Evolutionary conservation across 164 flowering plant species (phyloP).

Genomic region (Paratinospora sagittata): DNA sequence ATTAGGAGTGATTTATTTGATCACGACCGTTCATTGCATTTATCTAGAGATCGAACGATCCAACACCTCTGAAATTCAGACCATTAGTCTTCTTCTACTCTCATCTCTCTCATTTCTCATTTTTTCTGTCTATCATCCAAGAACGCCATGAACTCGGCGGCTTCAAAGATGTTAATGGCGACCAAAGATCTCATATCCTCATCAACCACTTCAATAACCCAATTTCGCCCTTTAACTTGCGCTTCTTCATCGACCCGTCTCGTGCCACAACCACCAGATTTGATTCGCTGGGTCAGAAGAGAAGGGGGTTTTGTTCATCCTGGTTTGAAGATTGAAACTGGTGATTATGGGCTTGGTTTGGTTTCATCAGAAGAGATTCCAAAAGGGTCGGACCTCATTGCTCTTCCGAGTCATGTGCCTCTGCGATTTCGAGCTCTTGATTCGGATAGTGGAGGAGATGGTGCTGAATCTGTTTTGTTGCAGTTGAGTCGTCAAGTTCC

Average conservation of each 20-base stretch:
- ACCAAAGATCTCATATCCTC: too few relatives aligned
- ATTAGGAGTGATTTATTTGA: too few relatives aligned
- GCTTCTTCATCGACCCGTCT: slow-evolving; percentile 50
- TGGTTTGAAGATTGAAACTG: slow-evolving; percentile 45
- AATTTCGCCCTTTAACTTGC: slow-evolving; percentile 49
- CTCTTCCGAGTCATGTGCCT: slow-evolving; percentile 65
- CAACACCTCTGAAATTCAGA: too few relatives aligned
- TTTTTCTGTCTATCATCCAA: too few relatives aligned
- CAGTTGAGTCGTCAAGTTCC: slow-evolving; percentile 60
- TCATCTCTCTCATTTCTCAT: too few relatives aligned
- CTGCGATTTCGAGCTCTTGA: slow-evolving; percentile 34
- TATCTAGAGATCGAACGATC: too few relatives aligned
- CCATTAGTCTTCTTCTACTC: too few relatives aligned
- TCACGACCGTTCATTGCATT: too few relatives aligned
- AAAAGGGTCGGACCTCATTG: slow-evolving; percentile 63
- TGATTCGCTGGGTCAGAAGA: slow-evolving; percentile 64
- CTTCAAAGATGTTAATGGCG: slow-evolving; percentile 21
- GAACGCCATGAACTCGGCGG: not conserved
- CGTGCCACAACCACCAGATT: slow-evolving; percentile 71
- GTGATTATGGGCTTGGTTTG: slow-evolving; percentile 53
- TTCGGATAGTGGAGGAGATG: slow-evolving; percentile 18
- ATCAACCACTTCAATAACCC: slow-evolving; percentile 28
- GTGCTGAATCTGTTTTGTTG: slow-evolving; percentile 31
- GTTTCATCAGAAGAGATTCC: slow-evolving; percentile 55
- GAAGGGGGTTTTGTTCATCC: slow-evolving; percentile 92